Evolutionary conservation across 75 land plant genomes (phyloP), one percentile per base, ranked within the genome.

Genomic region (Sequoia sempervirens): DNA sequence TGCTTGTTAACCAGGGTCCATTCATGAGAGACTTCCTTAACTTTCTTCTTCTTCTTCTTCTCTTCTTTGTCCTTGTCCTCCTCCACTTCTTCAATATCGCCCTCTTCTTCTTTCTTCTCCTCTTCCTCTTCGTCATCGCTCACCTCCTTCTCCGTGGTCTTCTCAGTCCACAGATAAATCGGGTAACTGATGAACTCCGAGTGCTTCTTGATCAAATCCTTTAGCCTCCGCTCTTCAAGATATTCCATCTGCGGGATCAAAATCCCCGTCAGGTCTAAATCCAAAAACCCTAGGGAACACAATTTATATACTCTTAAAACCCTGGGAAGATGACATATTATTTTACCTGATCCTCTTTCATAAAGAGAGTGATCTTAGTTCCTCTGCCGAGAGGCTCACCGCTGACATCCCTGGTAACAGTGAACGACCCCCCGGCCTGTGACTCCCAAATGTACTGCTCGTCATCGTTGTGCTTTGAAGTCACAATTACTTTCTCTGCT

Each of bases 1-100:
- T 93, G 95, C 89, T 95, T 95, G 92, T 95, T 95, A 73, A 93
- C 82, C 75, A 87, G 61, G 7, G 73, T 15, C 96, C 96, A 94
- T 73, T 93, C 95, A 72, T 93, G 95, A 5, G 93, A 86, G 15
- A 92, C 95, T 76, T 94, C 95, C 89, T 94, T 89, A 0, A 91
- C 90, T 85, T 88, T 91, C 89, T 88, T 91, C 87, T 92, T 90
- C 83, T 87, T 87, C 85, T 88, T 90, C 53, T 50, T 43, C n/a
- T n/a, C n/a, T 0, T 43, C 15, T 53, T 90, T 85, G 84, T 91
- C 86, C 84, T 89, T 84, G 4, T 82, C 86, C 38, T 90, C 93
- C 47, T 88, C 91, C 5, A 80, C 90, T 20, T 88, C 93, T 23
- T 86, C 87, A 23, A 83, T 86, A 50, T 83, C 86, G 13, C 81